Conservation (phyloP, 352 stramenopile species). For the Hyaloperonospora brassicae region DNA sequence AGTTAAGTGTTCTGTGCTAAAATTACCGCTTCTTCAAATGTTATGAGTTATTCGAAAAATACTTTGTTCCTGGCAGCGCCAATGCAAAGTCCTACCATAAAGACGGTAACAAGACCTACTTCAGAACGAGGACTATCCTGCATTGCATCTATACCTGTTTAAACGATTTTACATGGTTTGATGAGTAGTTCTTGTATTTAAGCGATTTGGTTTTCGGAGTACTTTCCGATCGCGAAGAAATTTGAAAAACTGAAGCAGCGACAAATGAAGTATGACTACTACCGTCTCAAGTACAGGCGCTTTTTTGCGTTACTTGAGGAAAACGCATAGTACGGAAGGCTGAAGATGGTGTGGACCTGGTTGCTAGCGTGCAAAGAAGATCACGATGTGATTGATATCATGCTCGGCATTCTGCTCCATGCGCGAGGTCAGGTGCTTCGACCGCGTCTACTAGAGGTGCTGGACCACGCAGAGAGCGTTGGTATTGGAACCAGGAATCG, state of each 20-base stretch:
- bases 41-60: no score
- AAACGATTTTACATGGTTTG: no score
- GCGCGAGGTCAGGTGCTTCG: constrained; percentile 42
- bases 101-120: no score
- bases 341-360: constrained; percentile 67
- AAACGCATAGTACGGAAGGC: constrained; percentile 37
- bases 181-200: no score
- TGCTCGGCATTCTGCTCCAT: constrained; percentile 46
- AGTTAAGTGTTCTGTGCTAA: no score
- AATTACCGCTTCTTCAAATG: no score
- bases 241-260: constrained; percentile 78
- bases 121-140: no score
- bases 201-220: constrained; percentile 70
- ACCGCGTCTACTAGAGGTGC: constrained; percentile 16
- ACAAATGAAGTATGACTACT: constrained; percentile 71
- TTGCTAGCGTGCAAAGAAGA: constrained; percentile 76
- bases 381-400: constrained; percentile 70
- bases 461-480: constrained; percentile 2
- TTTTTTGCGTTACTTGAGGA: constrained; percentile 55
- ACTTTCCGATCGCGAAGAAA: constrained; percentile 58
- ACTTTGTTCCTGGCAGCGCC: no score
- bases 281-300: constrained; percentile 69
- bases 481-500: neutral
- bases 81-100: no score
- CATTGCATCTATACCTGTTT: no score